Percentiles rank a stretch among this genome's conserved stretches.
These are phyloP conservation scores for Pyrus hybrid DNA, from an alignment of 331 rosid species.

Conservation along the genomic window DNA sequence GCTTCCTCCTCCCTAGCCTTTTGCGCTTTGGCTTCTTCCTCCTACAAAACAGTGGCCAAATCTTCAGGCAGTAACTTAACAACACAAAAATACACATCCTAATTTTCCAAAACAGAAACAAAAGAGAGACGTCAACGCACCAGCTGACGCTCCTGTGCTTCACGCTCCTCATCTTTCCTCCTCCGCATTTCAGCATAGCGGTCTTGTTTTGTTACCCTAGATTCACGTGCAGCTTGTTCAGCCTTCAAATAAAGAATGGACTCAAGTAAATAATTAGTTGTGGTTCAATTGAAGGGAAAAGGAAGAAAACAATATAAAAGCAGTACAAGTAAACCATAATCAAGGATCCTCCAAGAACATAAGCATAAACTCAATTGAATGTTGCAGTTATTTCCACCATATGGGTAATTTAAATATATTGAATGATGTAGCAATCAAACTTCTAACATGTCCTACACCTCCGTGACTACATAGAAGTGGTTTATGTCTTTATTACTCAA, in stretches of 20 bases:
- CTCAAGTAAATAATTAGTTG: neutral
- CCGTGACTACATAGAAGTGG: neutral
- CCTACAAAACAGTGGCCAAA: constrained; percentile 40
- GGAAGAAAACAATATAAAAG: constrained; percentile 9
- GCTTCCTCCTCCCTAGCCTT: constrained; percentile 95
- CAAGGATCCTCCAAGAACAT: neutral
- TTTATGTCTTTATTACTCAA: neutral
- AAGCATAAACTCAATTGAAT: neutral
- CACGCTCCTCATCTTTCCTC: constrained; percentile 93
- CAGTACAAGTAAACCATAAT: neutral
- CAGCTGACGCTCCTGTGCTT: constrained; percentile 63
- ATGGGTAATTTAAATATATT: neutral
- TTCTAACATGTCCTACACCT: neutral
- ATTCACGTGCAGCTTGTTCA: constrained; percentile 73
- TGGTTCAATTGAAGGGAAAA: neutral
- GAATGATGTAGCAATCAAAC: neutral
- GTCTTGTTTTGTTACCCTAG: constrained; percentile 72
- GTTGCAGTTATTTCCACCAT: neutral
- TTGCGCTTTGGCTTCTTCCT: constrained; percentile 84
- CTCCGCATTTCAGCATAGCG: constrained; percentile 71
- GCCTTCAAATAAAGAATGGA: constrained; percentile 39
- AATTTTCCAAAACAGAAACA: neutral
- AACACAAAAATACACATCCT: neutral
- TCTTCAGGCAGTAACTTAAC: constrained; percentile 9
- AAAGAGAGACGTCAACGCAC: constrained; percentile 32